Evolutionary conservation across 2,329 filamentous ascomycete genomes (phyloP).

Genomic region (Claviceps pazoutovae): DNA sequence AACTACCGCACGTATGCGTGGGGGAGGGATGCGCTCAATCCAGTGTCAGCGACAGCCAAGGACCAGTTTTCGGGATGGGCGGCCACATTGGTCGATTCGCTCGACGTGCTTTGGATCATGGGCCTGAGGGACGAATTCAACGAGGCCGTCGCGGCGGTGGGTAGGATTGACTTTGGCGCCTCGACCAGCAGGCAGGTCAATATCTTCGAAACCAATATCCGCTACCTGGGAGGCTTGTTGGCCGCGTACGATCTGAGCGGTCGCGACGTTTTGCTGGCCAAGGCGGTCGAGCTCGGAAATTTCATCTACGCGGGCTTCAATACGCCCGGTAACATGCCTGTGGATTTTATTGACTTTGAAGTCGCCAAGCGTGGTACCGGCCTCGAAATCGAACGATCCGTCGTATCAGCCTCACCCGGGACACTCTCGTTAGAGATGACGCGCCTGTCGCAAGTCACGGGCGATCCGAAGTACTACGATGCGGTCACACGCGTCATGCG

Average conservation of each 20-base stretch:
- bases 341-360: slow-evolving; percentile 31
- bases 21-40: slow-evolving; percentile 48
- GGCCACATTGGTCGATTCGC: slow-evolving; percentile 51
- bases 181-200: slow-evolving; percentile 38
- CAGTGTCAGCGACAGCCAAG: slow-evolving; percentile 35
- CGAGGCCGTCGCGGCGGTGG: slow-evolving; percentile 43
- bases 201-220: slow-evolving; percentile 58
- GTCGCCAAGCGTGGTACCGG: slow-evolving; percentile 22
- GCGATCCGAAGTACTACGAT: slow-evolving; percentile 60
- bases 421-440: slow-evolving; percentile 62
- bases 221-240: slow-evolving; percentile 55
- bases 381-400: slow-evolving; percentile 18
- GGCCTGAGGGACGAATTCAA: slow-evolving; percentile 51
- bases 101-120: slow-evolving; percentile 65
- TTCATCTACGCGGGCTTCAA: slow-evolving; percentile 54
- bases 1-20: slow-evolving; percentile 49
- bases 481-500: slow-evolving; percentile 55
- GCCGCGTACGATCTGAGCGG: slow-evolving; percentile 56
- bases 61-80: slow-evolving; percentile 54
- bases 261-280: slow-evolving; percentile 39
- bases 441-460: slow-evolving; percentile 57
- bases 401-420: slow-evolving; percentile 37
- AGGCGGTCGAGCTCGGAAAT: slow-evolving; percentile 49
- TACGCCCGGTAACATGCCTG: slow-evolving; percentile 53
- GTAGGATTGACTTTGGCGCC: slow-evolving; percentile 45